Base-by-base conservation (phyloP, 2,329 filamentous ascomycete genomes). In the Trichoderma endophyticum region DNA sequence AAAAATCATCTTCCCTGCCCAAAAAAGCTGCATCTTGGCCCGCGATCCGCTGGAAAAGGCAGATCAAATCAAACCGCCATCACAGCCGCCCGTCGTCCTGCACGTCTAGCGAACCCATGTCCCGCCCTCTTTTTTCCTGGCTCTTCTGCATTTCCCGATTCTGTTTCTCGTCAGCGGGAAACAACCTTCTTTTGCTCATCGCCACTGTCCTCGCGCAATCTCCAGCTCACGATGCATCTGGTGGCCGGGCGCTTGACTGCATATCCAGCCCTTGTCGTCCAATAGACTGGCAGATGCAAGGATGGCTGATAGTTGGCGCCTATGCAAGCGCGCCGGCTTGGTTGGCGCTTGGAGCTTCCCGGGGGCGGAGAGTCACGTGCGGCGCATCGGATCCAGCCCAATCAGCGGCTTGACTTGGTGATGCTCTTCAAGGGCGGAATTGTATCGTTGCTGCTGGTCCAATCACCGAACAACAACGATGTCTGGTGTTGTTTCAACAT, bases 181-280 rank as follows among this genome's bases (percentile, higher is more conserved):
- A 71, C 60, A 71, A 71, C 39, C 61, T 64, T 71, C 51, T 59
- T 70, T 57, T 4, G 28, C 43, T 26, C 26, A 30, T 34, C 12
- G 48, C 34, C 48, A 26, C 32, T 43, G 21, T 2, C 51, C 3
- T 26, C 28, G 59, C 34, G 48, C 63, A 30, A 24, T 54, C n/a
- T 30, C 57, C 66, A 61, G 66, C 59, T 70, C 43, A 67, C 32
- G 54, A 39, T 67, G 51, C 64, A 67, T 43, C 4, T 67, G 43
- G 11, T 62, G 39, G 43, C 43, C 43, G 64, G 71, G 71, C 71
- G 71, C 71, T 72, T 72, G 63, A 56, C 39, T 72, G 71, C 71
- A 72, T 62, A 34, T 56, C 12, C 28, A 48, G 59, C 8, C 34
- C 30, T 14, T 28, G 36, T 26, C 64, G 34, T 61, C 64, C 51